Evolutionary conservation across 805 yeast genomes (phyloP), one percentile per base, ranked within the genome.

Genomic region (Nakazawaea holstii): DNA sequence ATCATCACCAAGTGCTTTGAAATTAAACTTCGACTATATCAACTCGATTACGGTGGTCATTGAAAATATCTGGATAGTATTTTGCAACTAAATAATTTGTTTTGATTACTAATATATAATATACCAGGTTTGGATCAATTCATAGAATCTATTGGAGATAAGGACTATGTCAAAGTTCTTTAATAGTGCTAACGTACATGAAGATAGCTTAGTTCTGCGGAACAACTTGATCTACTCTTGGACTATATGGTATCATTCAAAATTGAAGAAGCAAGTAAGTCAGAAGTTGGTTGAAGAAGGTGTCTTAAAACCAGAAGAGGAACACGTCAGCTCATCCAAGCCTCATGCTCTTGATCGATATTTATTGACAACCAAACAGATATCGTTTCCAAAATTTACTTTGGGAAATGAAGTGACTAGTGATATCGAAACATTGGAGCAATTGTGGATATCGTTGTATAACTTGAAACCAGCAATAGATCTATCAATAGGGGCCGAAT

Each of bases 241-340:
- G 79, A 67, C 74, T 29, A 59, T 73, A 50, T 74, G 79, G 79
- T 67, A 69, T 55, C 78, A 74, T 53, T 62, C 68, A 20, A 53
- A 77, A 48, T 52, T 54, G 35, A 63, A 60, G 45, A 49, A 43
- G 33, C 52, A 52, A 4, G n/a, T 29, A 15, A 39, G n/a, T 36
- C 47, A 10, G 42, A 47, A 8, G 60, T 57, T 6, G 57, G 28
- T 11, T 7, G 51, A 42, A 13, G 48, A 46, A 26, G 24, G 45
- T n/a, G 35, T 43, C 5, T 4, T 11, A 6, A 35, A 15, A 15
- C 7, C 31, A 27, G 24, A 41, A 17, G 39, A 44, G 27, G 39
- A 41, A 11, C 45, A 46, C 14, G 17, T 13, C 28, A 10, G 13
- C 8, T 27, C 28, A 3, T 20, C 27, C n/a, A 29, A 37, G 45